Percentiles rank a stretch among this genome's conserved stretches.
Evolutionary conservation across 139 green algal genomes (phyloP).

Genomic region (Chlorella sp.): DNA sequence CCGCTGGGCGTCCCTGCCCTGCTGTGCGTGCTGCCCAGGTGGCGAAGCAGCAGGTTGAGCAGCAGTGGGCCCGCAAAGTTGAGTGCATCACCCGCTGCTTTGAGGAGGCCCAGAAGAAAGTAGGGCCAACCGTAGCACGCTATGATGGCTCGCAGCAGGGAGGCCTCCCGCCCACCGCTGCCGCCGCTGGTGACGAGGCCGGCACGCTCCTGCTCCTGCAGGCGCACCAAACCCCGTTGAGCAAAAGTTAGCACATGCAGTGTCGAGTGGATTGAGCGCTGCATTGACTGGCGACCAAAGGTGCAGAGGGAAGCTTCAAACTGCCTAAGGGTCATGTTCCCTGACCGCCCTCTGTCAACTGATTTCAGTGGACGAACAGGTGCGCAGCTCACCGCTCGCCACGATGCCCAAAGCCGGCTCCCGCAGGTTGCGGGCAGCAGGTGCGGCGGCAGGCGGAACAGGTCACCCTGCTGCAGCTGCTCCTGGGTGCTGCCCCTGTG

Average conservation of each 20-base stretch:
- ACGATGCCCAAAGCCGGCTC: slow-evolving; percentile 54
- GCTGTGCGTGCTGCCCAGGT: slow-evolving; percentile 42
- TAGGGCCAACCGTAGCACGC: slow-evolving; percentile 56
- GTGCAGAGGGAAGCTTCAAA: too few relatives aligned
- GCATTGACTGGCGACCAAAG: neutral
- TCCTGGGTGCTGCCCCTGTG: slow-evolving; percentile 14
- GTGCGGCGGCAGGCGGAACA: slow-evolving; percentile 50
- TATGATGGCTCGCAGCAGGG: slow-evolving; percentile 61
- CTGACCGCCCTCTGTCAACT: too few relatives aligned
- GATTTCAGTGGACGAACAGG: too few relatives aligned
- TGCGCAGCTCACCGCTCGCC: slow-evolving; percentile 50
- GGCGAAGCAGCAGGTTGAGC: slow-evolving; percentile 78
- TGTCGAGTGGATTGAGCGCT: neutral
- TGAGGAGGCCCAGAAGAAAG: slow-evolving; percentile 60
- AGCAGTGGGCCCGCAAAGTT: slow-evolving; percentile 78
- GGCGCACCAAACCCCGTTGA: neutral
- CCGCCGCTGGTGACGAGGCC: neutral
- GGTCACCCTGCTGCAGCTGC: slow-evolving; percentile 64
- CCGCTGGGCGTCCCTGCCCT: neutral
- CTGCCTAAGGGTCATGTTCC: neutral
- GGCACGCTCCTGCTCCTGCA: slow-evolving; percentile 13
- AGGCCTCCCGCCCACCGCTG: slow-evolving; percentile 32
- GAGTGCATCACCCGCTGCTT: slow-evolving; percentile 74
- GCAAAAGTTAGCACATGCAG: neutral
- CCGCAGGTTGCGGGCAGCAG: slow-evolving; percentile 53